Evolutionary conservation across 768 basidiomycete genomes (phyloP).

Genomic region (Termitomyces sp.): DNA sequence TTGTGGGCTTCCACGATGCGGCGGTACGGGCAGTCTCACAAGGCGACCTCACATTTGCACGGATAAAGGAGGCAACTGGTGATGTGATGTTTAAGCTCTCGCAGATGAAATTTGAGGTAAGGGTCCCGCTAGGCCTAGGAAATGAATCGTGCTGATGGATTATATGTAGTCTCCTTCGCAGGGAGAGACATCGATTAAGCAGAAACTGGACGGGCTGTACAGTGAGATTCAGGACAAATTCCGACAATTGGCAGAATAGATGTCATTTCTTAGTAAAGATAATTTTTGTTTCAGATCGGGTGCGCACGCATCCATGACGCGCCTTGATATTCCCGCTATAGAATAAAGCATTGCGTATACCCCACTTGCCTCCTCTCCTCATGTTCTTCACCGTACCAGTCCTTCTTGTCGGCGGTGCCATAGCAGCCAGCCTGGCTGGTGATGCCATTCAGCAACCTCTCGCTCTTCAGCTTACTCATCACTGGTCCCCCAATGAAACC

Average conservation of each 20-base stretch:
- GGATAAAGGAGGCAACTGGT: constrained; percentile 78
- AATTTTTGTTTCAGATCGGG: constrained; percentile 7
- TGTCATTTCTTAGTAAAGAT: constrained; percentile 4
- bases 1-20: constrained; percentile 90
- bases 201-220: constrained; percentile 77
- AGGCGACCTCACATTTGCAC: constrained; percentile 77
- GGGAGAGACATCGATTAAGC: constrained; percentile 77
- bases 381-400: constrained; percentile 4
- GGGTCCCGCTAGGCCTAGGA: constrained; percentile 13
- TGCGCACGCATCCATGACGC: constrained; percentile 4
- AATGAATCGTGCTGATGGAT: constrained; percentile 3
- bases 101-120: constrained; percentile 98
- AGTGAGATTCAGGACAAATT: constrained; percentile 91
- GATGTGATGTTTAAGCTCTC: constrained; percentile 97
- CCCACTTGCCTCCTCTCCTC: not conserved
- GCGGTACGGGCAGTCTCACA: constrained; percentile 81
- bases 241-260: constrained; percentile 72
- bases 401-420: not conserved
- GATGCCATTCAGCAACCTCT: constrained; percentile 1
- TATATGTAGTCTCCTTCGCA: constrained; percentile 75
- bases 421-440: not conserved
- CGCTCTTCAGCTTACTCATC: not conserved
- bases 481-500: constrained; percentile 5
- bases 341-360: not conserved
- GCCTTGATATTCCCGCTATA: not conserved